phyloP scores from a whole-genome alignment of 768 basidiomycete genomes.

The Agaricus blazei region DNA sequence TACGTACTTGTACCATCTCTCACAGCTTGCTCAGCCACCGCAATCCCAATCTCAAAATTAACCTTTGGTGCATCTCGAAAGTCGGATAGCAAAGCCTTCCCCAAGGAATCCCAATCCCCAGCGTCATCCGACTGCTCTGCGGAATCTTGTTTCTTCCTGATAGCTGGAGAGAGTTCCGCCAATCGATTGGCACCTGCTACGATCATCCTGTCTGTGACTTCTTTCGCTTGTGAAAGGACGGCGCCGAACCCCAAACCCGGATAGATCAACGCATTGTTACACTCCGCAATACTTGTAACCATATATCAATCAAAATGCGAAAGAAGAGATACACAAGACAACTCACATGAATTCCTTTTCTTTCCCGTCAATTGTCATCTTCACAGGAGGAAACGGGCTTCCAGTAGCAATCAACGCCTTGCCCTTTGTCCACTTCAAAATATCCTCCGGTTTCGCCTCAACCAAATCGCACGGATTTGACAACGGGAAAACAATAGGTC shows the following conservation, averaged over 20 bases:
- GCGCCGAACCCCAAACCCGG: slow-evolving; percentile 83
- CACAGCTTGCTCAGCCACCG: slow-evolving; percentile 75
- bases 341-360: slow-evolving; percentile 48
- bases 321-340: neutral
- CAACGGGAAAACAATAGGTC: slow-evolving; percentile 82
- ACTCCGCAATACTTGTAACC: slow-evolving; percentile 59
- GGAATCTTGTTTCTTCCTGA: slow-evolving; percentile 31
- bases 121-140: slow-evolving; percentile 6
- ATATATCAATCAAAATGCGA: neutral
- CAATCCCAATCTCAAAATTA: slow-evolving; percentile 77
- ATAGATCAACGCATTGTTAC: slow-evolving; percentile 79
- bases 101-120: slow-evolving; percentile 52
- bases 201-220: slow-evolving; percentile 83
- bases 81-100: slow-evolving; percentile 70
- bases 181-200: slow-evolving; percentile 74
- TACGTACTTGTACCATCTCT: slow-evolving; percentile 55
- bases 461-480: slow-evolving; percentile 76
- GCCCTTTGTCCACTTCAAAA: slow-evolving; percentile 75
- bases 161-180: slow-evolving; percentile 67
- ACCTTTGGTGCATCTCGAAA: slow-evolving; percentile 68
- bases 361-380: slow-evolving; percentile 55
- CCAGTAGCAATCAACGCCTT: slow-evolving; percentile 81
- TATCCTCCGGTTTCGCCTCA: slow-evolving; percentile 69
- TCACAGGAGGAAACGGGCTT: slow-evolving; percentile 74
- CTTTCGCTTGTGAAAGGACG: slow-evolving; percentile 58